A percentile compares a stretch with the other conserved stretches of the same genome.
Evolutionary conservation across 768 basidiomycete genomes (phyloP).

Genomic region (Pulveroboletus sp.): DNA sequence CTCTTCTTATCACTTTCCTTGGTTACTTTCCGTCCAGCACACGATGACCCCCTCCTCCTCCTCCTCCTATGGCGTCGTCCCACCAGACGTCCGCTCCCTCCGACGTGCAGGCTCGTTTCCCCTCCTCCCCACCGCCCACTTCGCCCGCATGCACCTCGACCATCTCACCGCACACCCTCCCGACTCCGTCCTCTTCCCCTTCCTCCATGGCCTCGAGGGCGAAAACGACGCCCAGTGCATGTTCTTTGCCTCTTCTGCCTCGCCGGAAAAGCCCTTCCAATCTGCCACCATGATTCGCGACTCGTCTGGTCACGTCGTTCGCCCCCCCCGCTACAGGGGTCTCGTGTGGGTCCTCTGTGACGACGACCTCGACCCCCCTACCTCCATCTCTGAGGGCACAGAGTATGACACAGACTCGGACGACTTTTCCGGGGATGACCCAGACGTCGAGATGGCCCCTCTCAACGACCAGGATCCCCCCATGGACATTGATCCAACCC

Average conservation of each 20-base stretch:
- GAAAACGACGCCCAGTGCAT: conserved; percentile 73
- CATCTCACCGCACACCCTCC: conserved; percentile 68
- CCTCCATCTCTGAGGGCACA: conserved; percentile 21
- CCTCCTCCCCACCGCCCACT: conserved; percentile 42
- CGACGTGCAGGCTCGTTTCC: conserved; percentile 13
- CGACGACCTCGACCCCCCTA: conserved; percentile 47
- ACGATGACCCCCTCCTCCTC: conserved; percentile 14
- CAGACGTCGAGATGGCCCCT: conserved; percentile 27
- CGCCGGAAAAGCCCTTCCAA: conserved; percentile 9
- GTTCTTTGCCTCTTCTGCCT: conserved; percentile 56
- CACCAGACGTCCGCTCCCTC: conserved; percentile 8
- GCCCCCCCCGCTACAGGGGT: conserved; percentile 55
- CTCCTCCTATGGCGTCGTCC: conserved; percentile 23
- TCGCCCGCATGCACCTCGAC: conserved; percentile 57
- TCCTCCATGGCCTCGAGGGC: conserved; percentile 83
- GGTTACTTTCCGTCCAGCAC: not conserved
- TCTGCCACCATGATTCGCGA: conserved; percentile 27
- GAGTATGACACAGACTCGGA: conserved; percentile 31
- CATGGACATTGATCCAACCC: conserved; percentile 27
- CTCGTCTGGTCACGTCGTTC: conserved; percentile 19
- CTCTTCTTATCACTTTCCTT: conserved; percentile 13
- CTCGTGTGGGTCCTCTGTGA: conserved; percentile 81
- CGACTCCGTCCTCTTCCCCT: conserved; percentile 82
- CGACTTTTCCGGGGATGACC: conserved; percentile 23
- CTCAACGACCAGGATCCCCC: conserved; percentile 23